Percentiles rank a stretch among this genome's conserved stretches.
These are phyloP conservation scores for Saturnispora gosingensis DNA, from an alignment of 805 yeast genomes.

Conservation along the genomic window DNA sequence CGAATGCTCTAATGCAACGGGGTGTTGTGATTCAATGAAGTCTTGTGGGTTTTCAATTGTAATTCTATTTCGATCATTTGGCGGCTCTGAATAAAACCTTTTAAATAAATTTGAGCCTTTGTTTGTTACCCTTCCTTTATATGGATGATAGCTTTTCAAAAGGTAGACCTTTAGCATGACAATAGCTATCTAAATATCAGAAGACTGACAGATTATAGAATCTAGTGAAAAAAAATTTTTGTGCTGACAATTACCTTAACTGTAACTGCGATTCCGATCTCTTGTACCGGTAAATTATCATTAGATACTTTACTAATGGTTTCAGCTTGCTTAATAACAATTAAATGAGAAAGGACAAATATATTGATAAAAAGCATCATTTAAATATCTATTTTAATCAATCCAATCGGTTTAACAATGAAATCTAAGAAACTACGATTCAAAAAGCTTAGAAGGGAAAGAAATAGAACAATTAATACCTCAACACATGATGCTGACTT, in stretches of 20 bases:
- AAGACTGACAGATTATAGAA: not conserved
- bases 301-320: not conserved
- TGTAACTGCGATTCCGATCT: not conserved
- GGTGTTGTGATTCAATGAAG: slow-evolving; percentile 10
- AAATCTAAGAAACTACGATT: slow-evolving; percentile 1
- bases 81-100: not conserved
- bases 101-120: not conserved
- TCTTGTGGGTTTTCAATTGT: slow-evolving; percentile 14
- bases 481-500: not conserved
- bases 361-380: too few relatives aligned
- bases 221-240: not conserved
- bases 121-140: not conserved
- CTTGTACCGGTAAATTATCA: not conserved
- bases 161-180: not conserved
- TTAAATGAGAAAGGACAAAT: not conserved
- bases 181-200: not conserved
- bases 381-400: too few relatives aligned
- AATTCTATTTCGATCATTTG: not conserved
- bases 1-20: slow-evolving; percentile 19
- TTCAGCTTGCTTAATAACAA: not conserved
- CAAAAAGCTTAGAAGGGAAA: not conserved
- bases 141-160: not conserved
- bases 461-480: not conserved
- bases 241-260: not conserved
- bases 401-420: not conserved